A percentile compares a stretch with the other conserved stretches of the same genome.
phyloP scores from a whole-genome alignment of 2,329 filamentous ascomycete genomes.

The Hortaea werneckii region DNA sequence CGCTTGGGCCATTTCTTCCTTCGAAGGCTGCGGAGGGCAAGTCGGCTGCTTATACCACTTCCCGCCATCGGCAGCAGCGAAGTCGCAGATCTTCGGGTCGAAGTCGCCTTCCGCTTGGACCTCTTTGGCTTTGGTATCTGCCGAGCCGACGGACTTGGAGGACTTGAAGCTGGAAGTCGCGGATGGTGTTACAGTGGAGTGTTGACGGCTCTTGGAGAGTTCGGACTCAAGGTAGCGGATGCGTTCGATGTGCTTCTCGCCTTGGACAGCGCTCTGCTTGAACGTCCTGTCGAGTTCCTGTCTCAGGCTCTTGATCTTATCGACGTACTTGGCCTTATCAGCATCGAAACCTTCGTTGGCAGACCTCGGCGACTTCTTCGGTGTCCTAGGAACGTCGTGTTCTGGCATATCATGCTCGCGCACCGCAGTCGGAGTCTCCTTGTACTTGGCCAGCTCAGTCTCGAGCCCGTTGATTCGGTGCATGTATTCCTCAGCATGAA shows the following conservation, averaged over 20 bases:
- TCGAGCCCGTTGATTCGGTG: conserved; percentile 14
- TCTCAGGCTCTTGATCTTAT: conserved; percentile 16
- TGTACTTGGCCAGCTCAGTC: conserved; percentile 11
- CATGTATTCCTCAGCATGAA: conserved; percentile 17
- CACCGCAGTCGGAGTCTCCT: conserved; percentile 4
- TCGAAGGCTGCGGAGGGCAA: conserved; percentile 3
- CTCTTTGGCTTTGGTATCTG: conserved; percentile 8
- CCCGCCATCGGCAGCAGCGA: conserved; percentile 14
- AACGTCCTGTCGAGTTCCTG: conserved; percentile 18
- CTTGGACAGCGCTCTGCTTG: conserved; percentile 20
- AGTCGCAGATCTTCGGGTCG: conserved; percentile 26
- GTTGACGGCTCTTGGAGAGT: conserved; percentile 11
- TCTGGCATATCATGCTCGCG: not conserved
- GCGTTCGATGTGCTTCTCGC: conserved; percentile 17
- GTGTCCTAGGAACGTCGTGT: not conserved
- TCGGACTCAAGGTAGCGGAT: conserved; percentile 14
- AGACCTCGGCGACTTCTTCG: not conserved
- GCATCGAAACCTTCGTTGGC: conserved; percentile 7
- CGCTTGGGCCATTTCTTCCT: conserved; percentile 10
- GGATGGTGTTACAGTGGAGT: not conserved
- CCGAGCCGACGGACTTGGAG: not conserved
- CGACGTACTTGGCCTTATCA: conserved; percentile 6
- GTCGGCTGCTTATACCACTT: conserved; percentile 28
- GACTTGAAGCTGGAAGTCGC: not conserved
- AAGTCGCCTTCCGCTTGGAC: conserved; percentile 30